A percentile compares a stretch with the other conserved stretches of the same genome.
Conservation (phyloP, 1,284 basidiomycete species). For the Tilletia caries region DNA sequence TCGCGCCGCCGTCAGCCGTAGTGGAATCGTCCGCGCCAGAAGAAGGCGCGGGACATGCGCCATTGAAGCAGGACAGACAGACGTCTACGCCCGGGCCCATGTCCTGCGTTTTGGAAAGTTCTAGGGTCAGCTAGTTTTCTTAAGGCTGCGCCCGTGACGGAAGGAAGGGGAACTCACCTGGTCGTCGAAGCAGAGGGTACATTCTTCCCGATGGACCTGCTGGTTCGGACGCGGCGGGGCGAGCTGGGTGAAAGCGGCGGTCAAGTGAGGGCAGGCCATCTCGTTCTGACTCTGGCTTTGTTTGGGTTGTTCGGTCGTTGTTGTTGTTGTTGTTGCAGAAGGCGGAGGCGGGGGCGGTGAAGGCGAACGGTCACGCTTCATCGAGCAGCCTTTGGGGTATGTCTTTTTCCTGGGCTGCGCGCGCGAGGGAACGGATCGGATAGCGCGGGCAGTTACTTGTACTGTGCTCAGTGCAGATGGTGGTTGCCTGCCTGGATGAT, state of each 20-base stretch:
- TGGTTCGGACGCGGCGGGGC: conserved; percentile 36
- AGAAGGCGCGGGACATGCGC: conserved; percentile 55
- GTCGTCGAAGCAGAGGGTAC: conserved; percentile 92
- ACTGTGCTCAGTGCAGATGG: background rate
- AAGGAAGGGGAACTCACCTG: conserved; percentile 71
- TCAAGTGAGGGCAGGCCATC: conserved; percentile 43
- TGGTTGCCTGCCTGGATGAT: background rate
- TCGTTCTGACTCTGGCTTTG: background rate
- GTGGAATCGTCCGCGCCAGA: background rate
- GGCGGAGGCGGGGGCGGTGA: background rate
- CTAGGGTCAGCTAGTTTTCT: no score
- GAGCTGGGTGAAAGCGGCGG: conserved; percentile 31
- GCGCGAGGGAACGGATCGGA: background rate
- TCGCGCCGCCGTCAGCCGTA: conserved; percentile 27
- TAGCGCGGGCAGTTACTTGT: background rate
- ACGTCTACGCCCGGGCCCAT: conserved; percentile 75
- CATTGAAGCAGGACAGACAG: conserved; percentile 90
- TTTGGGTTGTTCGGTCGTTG: background rate
- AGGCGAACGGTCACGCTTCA: conserved; percentile 11
- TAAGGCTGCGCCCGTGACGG: no score
- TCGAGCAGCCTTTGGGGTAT: background rate
- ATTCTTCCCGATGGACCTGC: conserved; percentile 74
- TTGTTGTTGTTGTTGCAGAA: background rate
- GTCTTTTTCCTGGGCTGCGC: background rate
- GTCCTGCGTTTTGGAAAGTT: no score